Conservation (phyloP, 768 basidiomycete genomes). For the Amylocystis lapponica region DNA sequence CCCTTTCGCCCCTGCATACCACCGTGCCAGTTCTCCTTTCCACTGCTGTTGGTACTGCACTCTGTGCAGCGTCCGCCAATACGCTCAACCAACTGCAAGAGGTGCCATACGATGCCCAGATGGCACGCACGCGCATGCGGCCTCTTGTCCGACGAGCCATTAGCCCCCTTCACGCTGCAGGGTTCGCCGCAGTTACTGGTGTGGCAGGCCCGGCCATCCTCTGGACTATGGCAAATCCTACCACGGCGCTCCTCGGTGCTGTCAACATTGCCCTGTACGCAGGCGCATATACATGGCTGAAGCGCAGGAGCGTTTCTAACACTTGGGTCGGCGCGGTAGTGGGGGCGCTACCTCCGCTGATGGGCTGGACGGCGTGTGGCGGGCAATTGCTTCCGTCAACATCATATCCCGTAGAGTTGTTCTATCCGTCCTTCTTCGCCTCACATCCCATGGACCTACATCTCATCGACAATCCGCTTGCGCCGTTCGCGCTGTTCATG, state of each 20-base stretch:
- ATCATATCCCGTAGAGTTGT: slow-evolving; percentile 50
- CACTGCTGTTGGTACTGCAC: slow-evolving; percentile 82
- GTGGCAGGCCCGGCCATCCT: slow-evolving; percentile 73
- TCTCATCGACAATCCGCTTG: slow-evolving; percentile 65
- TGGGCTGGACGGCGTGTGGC: slow-evolving; percentile 98
- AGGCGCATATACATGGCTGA: slow-evolving; percentile 88
- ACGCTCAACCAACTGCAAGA: slow-evolving; percentile 94
- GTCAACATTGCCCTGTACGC: slow-evolving; percentile 88
- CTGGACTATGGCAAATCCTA: slow-evolving; percentile 78
- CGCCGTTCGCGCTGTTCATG: slow-evolving; percentile 74
- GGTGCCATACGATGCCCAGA: slow-evolving; percentile 94
- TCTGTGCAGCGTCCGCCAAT: slow-evolving; percentile 92
- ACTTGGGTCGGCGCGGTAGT: slow-evolving; percentile 96
- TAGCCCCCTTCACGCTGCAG: slow-evolving; percentile 75
- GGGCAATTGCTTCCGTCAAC: slow-evolving; percentile 66
- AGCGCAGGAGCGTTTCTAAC: slow-evolving; percentile 74
- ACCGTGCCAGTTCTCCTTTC: slow-evolving; percentile 80
- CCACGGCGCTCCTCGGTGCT: slow-evolving; percentile 77
- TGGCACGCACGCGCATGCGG: slow-evolving; percentile 82
- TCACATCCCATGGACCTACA: slow-evolving; percentile 31
- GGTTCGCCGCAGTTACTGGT: slow-evolving; percentile 75
- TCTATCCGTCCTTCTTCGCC: slow-evolving; percentile 57
- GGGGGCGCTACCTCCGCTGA: slow-evolving; percentile 88
- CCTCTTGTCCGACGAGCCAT: slow-evolving; percentile 86
- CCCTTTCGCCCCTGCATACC: slow-evolving; percentile 83